Percentiles rank a stretch among this genome's conserved stretches.
Evolutionary conservation across 768 basidiomycete species (phyloP).

Genomic region (Auriscalpium orientale): DNA sequence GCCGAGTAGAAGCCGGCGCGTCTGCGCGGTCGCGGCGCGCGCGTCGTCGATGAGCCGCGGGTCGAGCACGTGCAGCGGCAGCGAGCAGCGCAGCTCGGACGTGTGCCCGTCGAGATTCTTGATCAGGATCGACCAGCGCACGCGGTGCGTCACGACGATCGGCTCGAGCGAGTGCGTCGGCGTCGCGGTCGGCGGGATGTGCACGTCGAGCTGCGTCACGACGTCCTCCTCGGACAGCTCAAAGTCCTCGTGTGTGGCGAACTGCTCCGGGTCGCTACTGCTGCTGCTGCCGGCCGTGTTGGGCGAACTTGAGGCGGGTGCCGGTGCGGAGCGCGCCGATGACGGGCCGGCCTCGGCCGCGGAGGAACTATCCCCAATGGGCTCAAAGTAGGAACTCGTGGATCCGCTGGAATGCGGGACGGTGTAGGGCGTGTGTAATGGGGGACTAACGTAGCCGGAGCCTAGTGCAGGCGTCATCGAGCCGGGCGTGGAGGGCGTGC

Average conservation of each 20-base stretch:
- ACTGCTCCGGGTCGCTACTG: background rate
- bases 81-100: conserved; percentile 89
- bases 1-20: conserved; percentile 62
- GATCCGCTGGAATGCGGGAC: background rate
- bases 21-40: conserved; percentile 58
- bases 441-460: background rate
- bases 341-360: conserved; percentile 4
- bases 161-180: conserved; percentile 75
- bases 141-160: conserved; percentile 65
- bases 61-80: conserved; percentile 83
- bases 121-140: conserved; percentile 75
- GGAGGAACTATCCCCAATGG: too few relatives aligned
- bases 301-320: too few relatives aligned
- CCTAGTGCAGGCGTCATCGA: background rate
- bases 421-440: background rate
- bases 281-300: too few relatives aligned
- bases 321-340: background rate
- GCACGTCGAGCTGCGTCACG: conserved; percentile 51
- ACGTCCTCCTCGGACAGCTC: conserved; percentile 37
- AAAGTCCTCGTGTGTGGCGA: conserved; percentile 8
- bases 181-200: conserved; percentile 51
- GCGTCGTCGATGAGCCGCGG: conserved; percentile 68
- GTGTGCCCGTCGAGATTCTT: conserved; percentile 86
- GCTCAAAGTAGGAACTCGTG: background rate
- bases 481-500: conserved; percentile 6